Percentiles rank a stretch among this genome's conserved stretches.
Conservation (phyloP, 2,329 filamentous ascomycete species). For the Stachybotrys chlorohalonatus region DNA sequence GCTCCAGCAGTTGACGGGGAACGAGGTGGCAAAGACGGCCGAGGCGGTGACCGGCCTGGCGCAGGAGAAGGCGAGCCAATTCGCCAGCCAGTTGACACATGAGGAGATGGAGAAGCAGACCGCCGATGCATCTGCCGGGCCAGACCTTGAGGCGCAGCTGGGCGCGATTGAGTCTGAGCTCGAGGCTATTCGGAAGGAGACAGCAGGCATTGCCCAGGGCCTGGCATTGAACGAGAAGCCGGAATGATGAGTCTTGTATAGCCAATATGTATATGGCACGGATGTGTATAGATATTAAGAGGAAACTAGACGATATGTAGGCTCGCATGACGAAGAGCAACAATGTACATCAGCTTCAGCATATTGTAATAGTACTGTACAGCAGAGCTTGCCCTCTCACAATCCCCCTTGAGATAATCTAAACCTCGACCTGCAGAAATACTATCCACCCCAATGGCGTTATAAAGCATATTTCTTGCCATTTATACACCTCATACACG, state of each 20-base stretch:
- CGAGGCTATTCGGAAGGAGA: constrained; percentile 4
- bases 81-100: background rate
- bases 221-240: background rate
- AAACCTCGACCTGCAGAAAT: too few relatives aligned
- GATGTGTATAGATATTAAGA: background rate
- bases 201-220: constrained; percentile 13
- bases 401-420: too few relatives aligned
- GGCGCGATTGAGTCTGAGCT: constrained; percentile 10
- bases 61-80: background rate
- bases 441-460: too few relatives aligned
- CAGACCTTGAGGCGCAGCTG: background rate
- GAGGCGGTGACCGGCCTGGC: background rate
- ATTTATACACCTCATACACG: too few relatives aligned
- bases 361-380: background rate
- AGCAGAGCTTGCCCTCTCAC: too few relatives aligned
- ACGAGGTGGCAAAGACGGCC: background rate
- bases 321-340: background rate
- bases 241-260: constrained; percentile 2
- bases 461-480: too few relatives aligned
- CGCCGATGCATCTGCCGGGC: background rate
- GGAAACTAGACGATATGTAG: constrained; percentile 8
- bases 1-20: constrained; percentile 7
- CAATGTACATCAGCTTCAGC: background rate
- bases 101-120: background rate
- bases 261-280: background rate